These are phyloP conservation scores for Dianthus caryophyllus DNA, from an alignment of 148 eudicot genomes.

Conservation along the genomic window DNA sequence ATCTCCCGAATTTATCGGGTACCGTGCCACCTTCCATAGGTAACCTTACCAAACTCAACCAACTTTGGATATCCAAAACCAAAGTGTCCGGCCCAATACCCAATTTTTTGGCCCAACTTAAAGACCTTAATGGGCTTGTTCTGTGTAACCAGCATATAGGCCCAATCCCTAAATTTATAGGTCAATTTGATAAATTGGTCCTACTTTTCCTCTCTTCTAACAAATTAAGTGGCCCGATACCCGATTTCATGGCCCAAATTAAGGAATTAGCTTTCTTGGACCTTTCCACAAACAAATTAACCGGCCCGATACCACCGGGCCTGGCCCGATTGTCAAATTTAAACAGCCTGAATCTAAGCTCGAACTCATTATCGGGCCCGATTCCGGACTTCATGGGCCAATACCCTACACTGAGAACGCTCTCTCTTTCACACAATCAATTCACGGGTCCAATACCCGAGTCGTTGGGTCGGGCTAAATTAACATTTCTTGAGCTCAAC, in stretches of 20 bases:
- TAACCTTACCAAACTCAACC: slow-evolving; percentile 23
- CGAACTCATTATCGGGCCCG: background rate
- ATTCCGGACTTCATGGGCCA: slow-evolving; percentile 1
- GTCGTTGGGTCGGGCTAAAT: slow-evolving; percentile 12
- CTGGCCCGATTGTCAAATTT: background rate
- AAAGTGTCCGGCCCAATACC: slow-evolving; percentile 25
- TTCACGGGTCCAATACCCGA: slow-evolving; percentile 22
- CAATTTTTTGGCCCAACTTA: too few species aligned
- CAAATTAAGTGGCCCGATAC: slow-evolving; percentile 30
- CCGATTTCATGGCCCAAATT: slow-evolving; percentile 22
- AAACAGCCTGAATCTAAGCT: too few species aligned
- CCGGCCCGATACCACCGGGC: slow-evolving; percentile 13
- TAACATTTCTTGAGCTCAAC: slow-evolving; percentile 17
- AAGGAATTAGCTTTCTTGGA: slow-evolving; percentile 6
- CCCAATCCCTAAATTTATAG: slow-evolving; percentile 25
- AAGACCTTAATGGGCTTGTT: too few species aligned
- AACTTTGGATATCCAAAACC: slow-evolving; percentile 21
- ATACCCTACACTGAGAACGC: background rate
- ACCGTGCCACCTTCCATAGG: slow-evolving; percentile 26
- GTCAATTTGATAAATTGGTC: slow-evolving; percentile 15
- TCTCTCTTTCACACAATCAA: slow-evolving; percentile 22
- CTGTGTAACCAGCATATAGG: too few species aligned
- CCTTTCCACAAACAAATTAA: slow-evolving; percentile 21
- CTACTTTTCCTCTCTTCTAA: slow-evolving; percentile 28
- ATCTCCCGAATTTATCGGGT: slow-evolving; percentile 27